A percentile compares a stretch with the other conserved stretches of the same genome.
phyloP scores from a whole-genome alignment of 768 basidiomycete species.

The Mycena metata region DNA sequence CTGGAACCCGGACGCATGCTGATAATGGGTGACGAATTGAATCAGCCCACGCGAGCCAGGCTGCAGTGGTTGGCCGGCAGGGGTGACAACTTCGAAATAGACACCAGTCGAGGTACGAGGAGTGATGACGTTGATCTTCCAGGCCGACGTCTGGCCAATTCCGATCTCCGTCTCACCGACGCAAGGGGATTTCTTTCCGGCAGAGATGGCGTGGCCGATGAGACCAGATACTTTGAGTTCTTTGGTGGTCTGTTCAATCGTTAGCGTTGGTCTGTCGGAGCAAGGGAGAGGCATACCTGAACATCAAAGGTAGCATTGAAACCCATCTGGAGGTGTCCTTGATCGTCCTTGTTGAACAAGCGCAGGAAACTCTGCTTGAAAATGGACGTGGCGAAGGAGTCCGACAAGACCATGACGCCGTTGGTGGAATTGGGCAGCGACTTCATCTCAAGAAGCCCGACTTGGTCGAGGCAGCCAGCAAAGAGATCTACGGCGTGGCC shows the following conservation, averaged over 20 bases:
- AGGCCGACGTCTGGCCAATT: slow-evolving; percentile 97
- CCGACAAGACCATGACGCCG: slow-evolving; percentile 95
- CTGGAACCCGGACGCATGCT: slow-evolving; percentile 96
- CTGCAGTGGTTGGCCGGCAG: slow-evolving; percentile 92
- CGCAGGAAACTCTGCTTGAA: slow-evolving; percentile 99
- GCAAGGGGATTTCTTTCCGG: slow-evolving; percentile 95
- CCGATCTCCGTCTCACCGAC: slow-evolving; percentile 99
- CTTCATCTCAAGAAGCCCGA: slow-evolving; percentile 98
- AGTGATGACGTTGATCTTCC: slow-evolving; percentile 94
- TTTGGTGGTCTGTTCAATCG: slow-evolving; percentile 85
- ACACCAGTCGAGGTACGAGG: slow-evolving; percentile 91
- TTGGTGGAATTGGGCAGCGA: slow-evolving; percentile 95
- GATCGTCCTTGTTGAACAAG: slow-evolving; percentile 91
- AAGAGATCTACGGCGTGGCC: slow-evolving; percentile 97
- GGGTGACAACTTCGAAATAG: slow-evolving; percentile 99
- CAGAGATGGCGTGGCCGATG: slow-evolving; percentile 97
- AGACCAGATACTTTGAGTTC: slow-evolving; percentile 98
- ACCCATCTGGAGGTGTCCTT: slow-evolving; percentile 95
- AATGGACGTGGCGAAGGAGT: slow-evolving; percentile 97
- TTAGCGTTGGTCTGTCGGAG: neutral
- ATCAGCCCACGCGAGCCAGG: slow-evolving; percentile 94
- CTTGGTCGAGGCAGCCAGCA: slow-evolving; percentile 97
- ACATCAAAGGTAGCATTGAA: slow-evolving; percentile 99
- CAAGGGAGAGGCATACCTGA: slow-evolving; percentile 65
- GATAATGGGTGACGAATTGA: slow-evolving; percentile 99